Base-by-base conservation (phyloP, 129 eudicot species). In the Ambrosia trifida region DNA sequence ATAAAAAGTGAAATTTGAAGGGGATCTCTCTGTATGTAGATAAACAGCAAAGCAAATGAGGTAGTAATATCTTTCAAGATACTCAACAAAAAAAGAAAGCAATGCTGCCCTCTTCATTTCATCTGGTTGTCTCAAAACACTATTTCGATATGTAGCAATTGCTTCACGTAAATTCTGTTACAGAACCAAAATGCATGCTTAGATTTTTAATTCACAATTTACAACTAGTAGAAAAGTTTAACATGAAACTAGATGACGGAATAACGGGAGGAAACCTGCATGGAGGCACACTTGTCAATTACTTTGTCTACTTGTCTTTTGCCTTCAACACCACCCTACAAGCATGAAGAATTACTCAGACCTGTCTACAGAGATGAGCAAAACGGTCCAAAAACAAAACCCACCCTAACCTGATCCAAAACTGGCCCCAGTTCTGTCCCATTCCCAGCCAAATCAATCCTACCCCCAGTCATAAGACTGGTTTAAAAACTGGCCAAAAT, bases 291-390 rank as follows among this genome's bases (percentile, higher is more conserved):
- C 83, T 84, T 87, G 81, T 93, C 98, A 35, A 93, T 93, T 73
- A 93, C 98, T 85, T 87, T 77, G 78, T 93, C 98, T 69, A 93
- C 98, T 68, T 87, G 98, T 70, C 88, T 80, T 80, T 93, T 93
- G 64, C 98, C 96, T 89, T 93, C 98, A 79, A 89, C 92, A 43
- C 98, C 98, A 57, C 98, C 98, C 96, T 93, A 75, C 68, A 77
- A 49, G 72, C 72, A 85, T 38, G 80, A 80, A 73, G 56, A 75
- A 78, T 38, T 80, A 75, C 62, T 59, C 70, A 69, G 70, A 12
- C 57, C 69, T 54, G 45, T 33, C 40, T 35, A 67, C 20, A n/a
- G 44, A 59, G 54, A 56, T 24, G 62, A 35, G 30, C 35, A 24
- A 56, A 56, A 56, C 16, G 14, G 2, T 20, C 14, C 35, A 11